phyloP scores from a whole-genome alignment of 768 basidiomycete species.

The Auriscalpium orientale region DNA sequence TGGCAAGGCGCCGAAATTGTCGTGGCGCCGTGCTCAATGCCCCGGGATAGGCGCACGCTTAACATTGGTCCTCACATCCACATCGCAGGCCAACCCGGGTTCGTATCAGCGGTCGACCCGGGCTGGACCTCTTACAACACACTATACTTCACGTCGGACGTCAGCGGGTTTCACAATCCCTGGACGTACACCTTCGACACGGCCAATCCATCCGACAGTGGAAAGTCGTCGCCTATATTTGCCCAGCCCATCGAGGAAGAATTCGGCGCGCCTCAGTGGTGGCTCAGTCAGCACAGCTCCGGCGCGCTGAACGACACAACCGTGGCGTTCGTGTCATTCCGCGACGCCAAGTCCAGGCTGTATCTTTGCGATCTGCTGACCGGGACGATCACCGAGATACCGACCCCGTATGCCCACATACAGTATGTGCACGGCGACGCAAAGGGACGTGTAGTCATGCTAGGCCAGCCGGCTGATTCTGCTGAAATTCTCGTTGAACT shows the following conservation, averaged over 20 bases:
- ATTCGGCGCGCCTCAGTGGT: slow-evolving; percentile 21
- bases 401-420: slow-evolving; percentile 2
- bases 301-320: slow-evolving; percentile 1
- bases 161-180: slow-evolving; percentile 61
- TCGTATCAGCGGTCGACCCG: slow-evolving; percentile 50
- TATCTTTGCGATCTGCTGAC: not conserved
- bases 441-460: slow-evolving; percentile 6
- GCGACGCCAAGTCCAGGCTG: not conserved
- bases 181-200: slow-evolving; percentile 29
- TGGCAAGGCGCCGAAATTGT: not conserved
- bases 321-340: slow-evolving; percentile 2
- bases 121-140: slow-evolving; percentile 48
- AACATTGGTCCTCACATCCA: slow-evolving; percentile 6
- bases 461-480: not conserved
- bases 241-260: slow-evolving; percentile 15
- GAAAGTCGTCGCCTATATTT: slow-evolving; percentile 4
- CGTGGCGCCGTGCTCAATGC: not conserved
- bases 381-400: not conserved
- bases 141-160: slow-evolving; percentile 59
- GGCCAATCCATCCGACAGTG: slow-evolving; percentile 4
- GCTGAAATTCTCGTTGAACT: not conserved
- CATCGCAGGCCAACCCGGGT: slow-evolving; percentile 45
- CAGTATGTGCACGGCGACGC: slow-evolving; percentile 8
- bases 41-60: not conserved
- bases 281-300: not conserved